Evolutionary conservation across 805 yeast species (phyloP), one percentile per base, ranked within the genome.

Genomic region (Millerozyma miso): DNA sequence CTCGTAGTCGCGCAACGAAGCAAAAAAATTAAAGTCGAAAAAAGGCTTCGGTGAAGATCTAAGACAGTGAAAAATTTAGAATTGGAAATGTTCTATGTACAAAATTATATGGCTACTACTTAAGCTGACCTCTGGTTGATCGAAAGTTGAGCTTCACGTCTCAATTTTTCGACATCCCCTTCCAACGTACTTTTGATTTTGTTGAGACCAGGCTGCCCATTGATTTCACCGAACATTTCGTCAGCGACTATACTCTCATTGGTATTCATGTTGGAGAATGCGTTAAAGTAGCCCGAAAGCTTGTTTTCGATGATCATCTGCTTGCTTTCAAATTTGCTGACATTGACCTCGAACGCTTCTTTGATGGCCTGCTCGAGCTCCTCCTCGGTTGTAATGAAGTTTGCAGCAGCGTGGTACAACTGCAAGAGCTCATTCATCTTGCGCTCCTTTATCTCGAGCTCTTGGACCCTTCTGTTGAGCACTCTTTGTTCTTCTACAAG

Each of bases 371-470:
- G 66, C 35, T 74, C 77, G 46, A 85, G 71, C 59, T 80, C 80
- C 39, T 72, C 77, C 61, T 85, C 95, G 23, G 83, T 83, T 33
- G 87, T 79, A 52, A 88, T 85, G 63, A 80, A 89, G 35, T 74
- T 70, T 19, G 76, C 73, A 1, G 91, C 69, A 2, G 81, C 76
- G 55, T 88, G 88, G 62, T 86, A 88, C 41, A 90, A 72, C 50
- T 78, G 83, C 46, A 90, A 66, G 38, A 89, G 63, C 38, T 76
- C 69, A 33, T 67, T 67, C 13, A 89, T 79, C 52, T 76, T 76
- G 35, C 66, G 62, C 48, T 77, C 79, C 50, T 78, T 73, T 4
- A 71, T 72, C 39, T 65, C 67, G 45, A 83, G 71, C 52, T 81
- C 81, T 12, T 64, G 58, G 34, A 73, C 65, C 47, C 76, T 70